phyloP scores from a whole-genome alignment of 2,329 filamentous ascomycete genomes.

The Thermothelomyces thermophilus region DNA sequence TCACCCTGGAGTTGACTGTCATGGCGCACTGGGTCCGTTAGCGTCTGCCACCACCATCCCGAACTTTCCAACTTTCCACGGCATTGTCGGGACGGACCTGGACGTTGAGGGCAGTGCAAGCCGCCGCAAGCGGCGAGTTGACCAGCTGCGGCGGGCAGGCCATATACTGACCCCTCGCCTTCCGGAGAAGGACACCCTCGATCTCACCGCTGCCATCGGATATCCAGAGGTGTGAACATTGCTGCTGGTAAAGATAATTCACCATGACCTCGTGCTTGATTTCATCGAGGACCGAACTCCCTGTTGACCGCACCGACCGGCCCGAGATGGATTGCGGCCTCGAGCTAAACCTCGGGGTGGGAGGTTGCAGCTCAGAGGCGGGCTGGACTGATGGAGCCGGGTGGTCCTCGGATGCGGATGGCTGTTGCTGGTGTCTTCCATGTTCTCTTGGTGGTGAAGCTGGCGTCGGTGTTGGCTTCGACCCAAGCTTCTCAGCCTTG shows the following conservation, averaged over 20 bases:
- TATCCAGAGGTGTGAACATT: constrained; percentile 69
- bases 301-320: constrained; percentile 39
- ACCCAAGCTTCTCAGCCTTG: constrained; percentile 44
- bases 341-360: constrained; percentile 42
- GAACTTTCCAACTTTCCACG: too few relatives aligned
- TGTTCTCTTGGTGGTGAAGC: constrained; percentile 14
- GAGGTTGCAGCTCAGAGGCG: constrained; percentile 44
- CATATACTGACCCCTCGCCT: constrained; percentile 62
- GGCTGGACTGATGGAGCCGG: constrained; percentile 22
- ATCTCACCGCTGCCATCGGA: constrained; percentile 59
- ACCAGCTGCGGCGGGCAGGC: constrained; percentile 62
- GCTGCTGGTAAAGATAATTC: constrained; percentile 75
- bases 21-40: constrained; percentile 55
- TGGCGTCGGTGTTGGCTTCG: constrained; percentile 1
- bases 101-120: constrained; percentile 63
- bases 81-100: constrained; percentile 44
- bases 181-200: constrained; percentile 68
- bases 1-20: constrained; percentile 73
- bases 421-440: constrained; percentile 15
- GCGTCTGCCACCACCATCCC: not conserved
- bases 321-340: constrained; percentile 48
- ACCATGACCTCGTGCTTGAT: constrained; percentile 80
- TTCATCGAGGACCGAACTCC: constrained; percentile 57
- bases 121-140: constrained; percentile 55
- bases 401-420: constrained; percentile 35